Percentiles rank a stretch among this genome's conserved stretches.
These are phyloP conservation scores for Amanita thiersii DNA, from an alignment of 768 basidiomycete genomes.

Conservation along the genomic window DNA sequence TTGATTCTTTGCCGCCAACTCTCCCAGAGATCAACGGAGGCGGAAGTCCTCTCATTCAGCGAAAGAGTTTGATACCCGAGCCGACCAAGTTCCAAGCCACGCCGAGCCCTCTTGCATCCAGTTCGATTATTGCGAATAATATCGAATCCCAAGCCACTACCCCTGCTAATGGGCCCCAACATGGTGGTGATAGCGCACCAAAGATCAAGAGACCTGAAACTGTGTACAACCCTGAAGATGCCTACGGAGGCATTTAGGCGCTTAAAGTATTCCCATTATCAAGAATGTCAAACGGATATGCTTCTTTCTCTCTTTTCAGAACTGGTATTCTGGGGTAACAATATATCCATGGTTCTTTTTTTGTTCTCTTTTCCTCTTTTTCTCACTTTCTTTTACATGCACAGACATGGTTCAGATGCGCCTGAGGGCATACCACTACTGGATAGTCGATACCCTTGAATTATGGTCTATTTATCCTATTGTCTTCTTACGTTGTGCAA, in stretches of 20 bases:
- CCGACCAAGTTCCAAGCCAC: conserved; percentile 24
- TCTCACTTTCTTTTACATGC: not conserved
- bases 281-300: not conserved
- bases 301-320: too few relatives aligned
- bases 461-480: conserved; percentile 1
- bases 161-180: conserved; percentile 12
- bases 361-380: not conserved
- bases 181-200: too few relatives aligned
- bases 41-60: conserved; percentile 27
- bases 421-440: conserved; percentile 1
- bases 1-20: conserved; percentile 42
- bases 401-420: not conserved
- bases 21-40: conserved; percentile 45
- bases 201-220: conserved; percentile 44
- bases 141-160: not conserved
- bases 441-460: conserved; percentile 4
- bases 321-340: too few relatives aligned
- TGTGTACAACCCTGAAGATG: conserved; percentile 58
- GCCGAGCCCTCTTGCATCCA: conserved; percentile 32
- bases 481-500: not conserved
- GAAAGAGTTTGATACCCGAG: conserved; percentile 2
- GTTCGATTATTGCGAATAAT: conserved; percentile 15
- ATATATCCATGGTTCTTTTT: not conserved
- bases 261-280: not conserved
- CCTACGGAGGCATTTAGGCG: conserved; percentile 60